A percentile compares a stretch with the other conserved stretches of the same genome.
Evolutionary conservation across 371 early-diverging fungal species (phyloP).

Genomic region (Syncephalastrum sp.): DNA sequence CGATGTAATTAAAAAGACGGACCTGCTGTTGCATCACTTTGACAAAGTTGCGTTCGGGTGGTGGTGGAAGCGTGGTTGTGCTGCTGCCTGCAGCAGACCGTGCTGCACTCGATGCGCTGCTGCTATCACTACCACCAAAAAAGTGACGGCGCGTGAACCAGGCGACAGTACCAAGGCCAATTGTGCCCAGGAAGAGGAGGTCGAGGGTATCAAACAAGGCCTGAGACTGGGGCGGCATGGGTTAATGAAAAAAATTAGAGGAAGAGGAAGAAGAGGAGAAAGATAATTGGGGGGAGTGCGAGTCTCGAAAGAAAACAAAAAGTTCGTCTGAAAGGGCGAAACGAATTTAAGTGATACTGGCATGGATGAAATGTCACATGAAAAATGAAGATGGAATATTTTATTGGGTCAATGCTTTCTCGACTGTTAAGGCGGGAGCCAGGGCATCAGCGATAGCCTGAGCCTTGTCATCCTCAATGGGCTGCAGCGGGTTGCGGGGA

Average conservation of each 20-base stretch:
- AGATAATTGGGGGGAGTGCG: slow-evolving; percentile 2
- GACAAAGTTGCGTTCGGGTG: slow-evolving; percentile 57
- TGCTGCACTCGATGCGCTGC: not conserved
- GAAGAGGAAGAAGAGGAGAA: slow-evolving; percentile 2
- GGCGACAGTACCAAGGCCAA: slow-evolving; percentile 17
- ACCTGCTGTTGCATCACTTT: slow-evolving; percentile 63
- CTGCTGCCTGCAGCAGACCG: slow-evolving; percentile 6
- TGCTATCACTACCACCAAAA: too few relatives aligned
- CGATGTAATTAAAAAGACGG: slow-evolving; percentile 7
- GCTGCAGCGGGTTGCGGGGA: slow-evolving; percentile 34
- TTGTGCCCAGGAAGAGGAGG: slow-evolving; percentile 11
- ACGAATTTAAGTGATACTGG: not conserved
- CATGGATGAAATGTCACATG: slow-evolving; percentile 2
- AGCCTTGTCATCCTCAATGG: slow-evolving; percentile 13
- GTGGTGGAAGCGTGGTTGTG: not conserved
- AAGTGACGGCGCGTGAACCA: slow-evolving; percentile 11
- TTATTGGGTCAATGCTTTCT: slow-evolving; percentile 14
- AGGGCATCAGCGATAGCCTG: slow-evolving; percentile 22
- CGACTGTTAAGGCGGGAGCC: slow-evolving; percentile 19
- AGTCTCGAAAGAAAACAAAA: not conserved
- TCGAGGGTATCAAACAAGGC: slow-evolving; percentile 12
- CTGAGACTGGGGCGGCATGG: slow-evolving; percentile 1
- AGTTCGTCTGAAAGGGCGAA: not conserved
- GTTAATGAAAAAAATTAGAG: slow-evolving; percentile 2
- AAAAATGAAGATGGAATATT: slow-evolving; percentile 2